phyloP scores from a whole-genome alignment of 2,329 filamentous ascomycete genomes.

The Monosporascus sp. region DNA sequence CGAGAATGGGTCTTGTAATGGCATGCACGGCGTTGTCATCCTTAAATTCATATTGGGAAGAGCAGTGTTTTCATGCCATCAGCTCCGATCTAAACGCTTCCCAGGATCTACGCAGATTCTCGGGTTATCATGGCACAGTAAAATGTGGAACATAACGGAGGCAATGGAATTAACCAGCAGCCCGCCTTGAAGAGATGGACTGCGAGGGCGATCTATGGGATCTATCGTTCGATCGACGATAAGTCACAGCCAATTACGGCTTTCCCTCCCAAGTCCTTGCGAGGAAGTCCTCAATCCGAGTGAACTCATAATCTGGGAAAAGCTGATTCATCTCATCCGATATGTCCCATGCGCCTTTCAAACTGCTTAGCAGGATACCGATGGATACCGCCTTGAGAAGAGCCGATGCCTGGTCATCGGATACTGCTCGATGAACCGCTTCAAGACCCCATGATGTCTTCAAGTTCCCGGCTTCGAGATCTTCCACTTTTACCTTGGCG shows the following conservation, averaged over 20 bases:
- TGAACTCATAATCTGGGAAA: constrained; percentile 39
- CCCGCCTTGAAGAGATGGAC: too few relatives aligned
- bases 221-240: too few relatives aligned
- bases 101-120: too few relatives aligned
- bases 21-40: too few relatives aligned
- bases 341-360: constrained; percentile 37
- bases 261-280: constrained; percentile 26
- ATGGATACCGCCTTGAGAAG: constrained; percentile 34
- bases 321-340: constrained; percentile 39
- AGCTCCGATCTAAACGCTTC: too few relatives aligned
- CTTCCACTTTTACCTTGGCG: constrained; percentile 39
- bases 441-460: constrained; percentile 36
- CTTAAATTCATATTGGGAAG: too few relatives aligned
- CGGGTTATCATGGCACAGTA: too few relatives aligned
- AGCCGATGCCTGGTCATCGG: constrained; percentile 26
- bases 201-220: too few relatives aligned
- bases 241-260: constrained; percentile 14
- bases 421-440: constrained; percentile 24
- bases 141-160: too few relatives aligned
- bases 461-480: constrained; percentile 39
- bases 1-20: too few relatives aligned
- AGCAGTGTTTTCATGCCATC: too few relatives aligned
- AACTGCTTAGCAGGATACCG: constrained; percentile 35
- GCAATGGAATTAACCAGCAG: too few relatives aligned
- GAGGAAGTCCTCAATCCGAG: constrained; percentile 36